Evolutionary conservation across 768 basidiomycete species (phyloP).

Genomic region (Leccinellum rugosiceps): DNA sequence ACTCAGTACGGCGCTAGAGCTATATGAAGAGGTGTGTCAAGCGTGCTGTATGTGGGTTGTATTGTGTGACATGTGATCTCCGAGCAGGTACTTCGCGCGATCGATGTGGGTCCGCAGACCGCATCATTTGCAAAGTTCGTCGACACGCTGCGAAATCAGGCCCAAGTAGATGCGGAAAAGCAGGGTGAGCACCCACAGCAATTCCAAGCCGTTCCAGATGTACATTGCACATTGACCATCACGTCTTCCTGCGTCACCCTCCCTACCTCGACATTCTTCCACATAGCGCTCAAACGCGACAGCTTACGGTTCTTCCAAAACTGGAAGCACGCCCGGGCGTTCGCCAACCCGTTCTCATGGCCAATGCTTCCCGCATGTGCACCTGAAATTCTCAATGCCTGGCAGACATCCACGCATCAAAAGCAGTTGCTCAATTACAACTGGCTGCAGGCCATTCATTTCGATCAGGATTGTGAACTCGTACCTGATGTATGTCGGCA

Average conservation of each 20-base stretch:
- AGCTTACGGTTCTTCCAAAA: constrained; percentile 29
- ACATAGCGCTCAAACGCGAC: constrained; percentile 17
- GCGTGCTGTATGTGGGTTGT: background rate
- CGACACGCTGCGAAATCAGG: constrained; percentile 20
- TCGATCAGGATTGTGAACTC: constrained; percentile 28
- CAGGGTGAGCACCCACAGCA: constrained; percentile 22
- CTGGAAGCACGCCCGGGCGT: constrained; percentile 32
- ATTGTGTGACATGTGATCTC: background rate
- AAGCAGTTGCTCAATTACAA: constrained; percentile 29
- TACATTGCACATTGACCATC: background rate
- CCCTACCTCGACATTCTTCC: background rate
- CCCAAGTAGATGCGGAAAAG: constrained; percentile 23
- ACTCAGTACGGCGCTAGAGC: constrained; percentile 27
- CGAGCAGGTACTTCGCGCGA: constrained; percentile 22
- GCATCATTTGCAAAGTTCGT: constrained; percentile 26
- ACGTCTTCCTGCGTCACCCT: background rate
- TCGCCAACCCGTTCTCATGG: constrained; percentile 33
- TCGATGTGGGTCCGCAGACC: constrained; percentile 13
- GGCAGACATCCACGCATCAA: constrained; percentile 23
- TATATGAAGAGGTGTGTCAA: constrained; percentile 30
- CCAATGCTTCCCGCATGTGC: constrained; percentile 28
- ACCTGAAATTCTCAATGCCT: constrained; percentile 26
- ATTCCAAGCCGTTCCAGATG: background rate
- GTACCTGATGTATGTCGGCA: constrained; percentile 13
- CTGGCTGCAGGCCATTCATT: constrained; percentile 29